Evolutionary conservation across 371 early-diverging fungal species (phyloP), one percentile per base, ranked within the genome.

Genomic region (Mortierella sp.): DNA sequence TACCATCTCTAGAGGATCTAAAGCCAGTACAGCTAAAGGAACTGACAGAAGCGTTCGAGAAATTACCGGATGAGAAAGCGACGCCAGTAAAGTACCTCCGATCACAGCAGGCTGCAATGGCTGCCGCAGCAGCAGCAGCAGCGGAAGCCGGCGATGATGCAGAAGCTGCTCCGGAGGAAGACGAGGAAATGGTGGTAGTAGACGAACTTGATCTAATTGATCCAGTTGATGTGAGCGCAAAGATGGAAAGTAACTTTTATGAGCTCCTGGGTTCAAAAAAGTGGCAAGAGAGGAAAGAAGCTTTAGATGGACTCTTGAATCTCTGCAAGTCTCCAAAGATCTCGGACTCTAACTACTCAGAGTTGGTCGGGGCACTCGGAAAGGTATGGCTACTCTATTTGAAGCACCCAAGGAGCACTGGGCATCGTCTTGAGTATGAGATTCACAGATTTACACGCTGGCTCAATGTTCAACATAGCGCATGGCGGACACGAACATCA

Each of bases 281-380:
- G 65, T 98, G 99, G 99, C 90, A 96, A 72, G 97, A 97, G 71
- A 86, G 98, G 72, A 94, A 95, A 74, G 98, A 97, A 60, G 95
- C 91, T 0, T 74, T 98, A 43, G 95, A 95, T 51, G 86, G 80
- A 10, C 72, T 98, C 24, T 56, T 91, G 9, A 85, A 71, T 39
- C 61, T 92, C 16, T 82, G 93, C 41, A 91, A 93, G 59, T 81
- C 89, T 4, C 92, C 93, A 2, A 92, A 91, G 54, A 85, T 96
- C 43, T 85, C 87, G 31, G 94, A 94, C 53, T 90, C 83, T 51
- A 78, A 87, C 62, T 92, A 91, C 41, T 82, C 88, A 26, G 96
- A 97, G 59, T 82, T 98, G 5, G 82, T 96, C 28, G 84, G 83
- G n/a, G 87, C 87, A 7, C 83, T 98, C 12, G 91, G 90, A 34